Conservation (phyloP, 176 grass and related monocot genomes). For the Ampelocalamus luodianensis region DNA sequence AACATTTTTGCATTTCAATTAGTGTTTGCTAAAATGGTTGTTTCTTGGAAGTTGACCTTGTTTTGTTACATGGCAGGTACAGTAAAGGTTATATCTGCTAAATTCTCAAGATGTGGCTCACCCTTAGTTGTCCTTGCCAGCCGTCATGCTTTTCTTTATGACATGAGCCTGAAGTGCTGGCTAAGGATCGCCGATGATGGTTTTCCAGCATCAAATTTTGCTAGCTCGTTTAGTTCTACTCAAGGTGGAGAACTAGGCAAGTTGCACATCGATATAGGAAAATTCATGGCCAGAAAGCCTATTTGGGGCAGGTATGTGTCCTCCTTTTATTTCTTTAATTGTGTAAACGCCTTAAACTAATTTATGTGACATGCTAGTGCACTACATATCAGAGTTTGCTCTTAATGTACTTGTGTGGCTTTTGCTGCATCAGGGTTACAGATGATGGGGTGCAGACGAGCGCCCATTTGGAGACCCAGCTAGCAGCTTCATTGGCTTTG, state of each 20-base stretch:
- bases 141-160: slow-evolving; percentile 85
- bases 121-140: slow-evolving; percentile 84
- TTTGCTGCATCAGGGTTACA: slow-evolving; percentile 51
- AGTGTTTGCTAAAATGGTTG: slow-evolving; percentile 17
- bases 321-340: neutral
- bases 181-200: slow-evolving; percentile 89
- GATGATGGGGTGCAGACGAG: slow-evolving; percentile 90
- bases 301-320: slow-evolving; percentile 73
- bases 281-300: slow-evolving; percentile 77
- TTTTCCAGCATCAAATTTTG: slow-evolving; percentile 87
- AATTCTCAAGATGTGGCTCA: slow-evolving; percentile 89
- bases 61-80: slow-evolving; percentile 60
- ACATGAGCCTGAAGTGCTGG: slow-evolving; percentile 87
- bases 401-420: slow-evolving; percentile 19
- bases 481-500: slow-evolving; percentile 78
- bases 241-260: slow-evolving; percentile 83
- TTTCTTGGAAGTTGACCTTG: slow-evolving; percentile 23
- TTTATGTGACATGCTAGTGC: slow-evolving; percentile 16
- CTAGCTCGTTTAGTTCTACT: slow-evolving; percentile 68
- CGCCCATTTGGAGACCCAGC: slow-evolving; percentile 88
- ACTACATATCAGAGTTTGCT: slow-evolving; percentile 1
- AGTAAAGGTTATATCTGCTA: slow-evolving; percentile 88
- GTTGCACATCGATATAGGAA: slow-evolving; percentile 86
- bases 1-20: slow-evolving; percentile 9
- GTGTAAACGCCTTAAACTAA: neutral